Conservation (phyloP, 495 filamentous ascomycete genomes). For the Parathielavia appendiculata region DNA sequence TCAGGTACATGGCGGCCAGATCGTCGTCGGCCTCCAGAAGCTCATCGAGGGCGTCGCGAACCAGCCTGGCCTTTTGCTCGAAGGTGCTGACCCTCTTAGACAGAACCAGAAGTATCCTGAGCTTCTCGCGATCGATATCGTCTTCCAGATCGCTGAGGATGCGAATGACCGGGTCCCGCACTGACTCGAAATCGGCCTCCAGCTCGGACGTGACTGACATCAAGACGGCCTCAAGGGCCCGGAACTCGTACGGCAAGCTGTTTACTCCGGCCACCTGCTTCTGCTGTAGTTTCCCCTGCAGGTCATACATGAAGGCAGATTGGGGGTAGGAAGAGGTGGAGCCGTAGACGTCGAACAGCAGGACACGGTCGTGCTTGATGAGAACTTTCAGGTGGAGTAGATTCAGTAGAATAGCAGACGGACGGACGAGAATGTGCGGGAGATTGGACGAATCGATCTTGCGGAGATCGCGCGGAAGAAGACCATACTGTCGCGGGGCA, state of each 20-base stretch:
- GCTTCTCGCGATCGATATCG: constrained; percentile 91
- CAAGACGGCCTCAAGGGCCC: constrained; percentile 75
- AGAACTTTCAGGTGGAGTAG: constrained; percentile 88
- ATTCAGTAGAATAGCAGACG: constrained; percentile 90
- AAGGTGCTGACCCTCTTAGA: constrained; percentile 95
- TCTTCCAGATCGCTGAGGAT: constrained; percentile 89
- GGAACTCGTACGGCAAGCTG: constrained; percentile 62
- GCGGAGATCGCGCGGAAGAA: constrained; percentile 89
- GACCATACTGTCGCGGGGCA: constrained; percentile 66
- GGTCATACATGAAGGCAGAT: constrained; percentile 93
- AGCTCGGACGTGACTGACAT: constrained; percentile 79
- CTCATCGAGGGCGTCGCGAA: constrained; percentile 93
- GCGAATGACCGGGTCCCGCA: constrained; percentile 83
- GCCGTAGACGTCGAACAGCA: constrained; percentile 93
- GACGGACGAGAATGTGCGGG: constrained; percentile 93
- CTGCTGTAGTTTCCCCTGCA: constrained; percentile 58
- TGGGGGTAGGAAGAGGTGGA: constrained; percentile 92
- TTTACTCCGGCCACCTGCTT: constrained; percentile 48
- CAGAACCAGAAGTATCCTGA: constrained; percentile 82
- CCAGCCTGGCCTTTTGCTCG: constrained; percentile 91
- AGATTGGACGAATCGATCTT: constrained; percentile 98
- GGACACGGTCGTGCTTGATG: constrained; percentile 88
- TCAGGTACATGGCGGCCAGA: constrained; percentile 88
- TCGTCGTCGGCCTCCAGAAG: constrained; percentile 97
- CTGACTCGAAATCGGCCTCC: constrained; percentile 87